Base-by-base conservation (phyloP, 2,329 filamentous ascomycete species). In the Bipolaris victoriae region DNA sequence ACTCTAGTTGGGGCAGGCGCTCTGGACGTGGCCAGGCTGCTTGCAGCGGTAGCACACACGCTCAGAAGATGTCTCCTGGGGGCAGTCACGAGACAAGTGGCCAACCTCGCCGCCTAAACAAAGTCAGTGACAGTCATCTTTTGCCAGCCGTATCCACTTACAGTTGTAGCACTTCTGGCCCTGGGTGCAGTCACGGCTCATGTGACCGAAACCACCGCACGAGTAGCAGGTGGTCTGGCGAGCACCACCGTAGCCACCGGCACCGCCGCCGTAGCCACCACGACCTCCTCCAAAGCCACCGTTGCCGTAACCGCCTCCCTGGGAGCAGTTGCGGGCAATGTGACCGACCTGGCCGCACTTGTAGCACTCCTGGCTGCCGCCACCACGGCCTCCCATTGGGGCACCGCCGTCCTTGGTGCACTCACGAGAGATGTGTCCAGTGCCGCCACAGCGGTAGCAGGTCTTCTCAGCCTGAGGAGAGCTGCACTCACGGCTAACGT, bases 131-230 rank as follows among this genome's bases (percentile, higher is more conserved):
- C 24, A 46, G 62, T 48, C 49, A 52, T n/a, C 18, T 7, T 26
- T 36, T 39, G 58, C 7, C 40, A 13, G 13, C 3, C 9, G 26
- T 36, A 5, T 37, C 36, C 16, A 76, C 84, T 76, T 76, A 88
- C 95, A 98, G 88, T 97, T 97, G 88, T 98, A 99, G 89, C 95
- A 99, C 86, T 98, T 98, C 85, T 96, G 94, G 74, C 95, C 95
- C 80, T 98, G 96, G 72, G 94, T 96, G 82, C 95, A 99, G 82
- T 98, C 95, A 84, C 93, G 90, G 76, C 91, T 93, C 90, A 97
- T 94, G 84, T 99, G 95, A 74, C 94, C 94, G 77, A 92, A 93
- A 67, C 95, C 95, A 71, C 95, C 95, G 82, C 95, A 98, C 43
- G 92, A 96, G 86, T 97, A 99, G 89, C 95, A 98, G 70, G 92